A percentile compares a stretch with the other conserved stretches of the same genome.
phyloP scores from a whole-genome alignment of 2,329 filamentous ascomycete species.

The Diaporthe vexans region DNA sequence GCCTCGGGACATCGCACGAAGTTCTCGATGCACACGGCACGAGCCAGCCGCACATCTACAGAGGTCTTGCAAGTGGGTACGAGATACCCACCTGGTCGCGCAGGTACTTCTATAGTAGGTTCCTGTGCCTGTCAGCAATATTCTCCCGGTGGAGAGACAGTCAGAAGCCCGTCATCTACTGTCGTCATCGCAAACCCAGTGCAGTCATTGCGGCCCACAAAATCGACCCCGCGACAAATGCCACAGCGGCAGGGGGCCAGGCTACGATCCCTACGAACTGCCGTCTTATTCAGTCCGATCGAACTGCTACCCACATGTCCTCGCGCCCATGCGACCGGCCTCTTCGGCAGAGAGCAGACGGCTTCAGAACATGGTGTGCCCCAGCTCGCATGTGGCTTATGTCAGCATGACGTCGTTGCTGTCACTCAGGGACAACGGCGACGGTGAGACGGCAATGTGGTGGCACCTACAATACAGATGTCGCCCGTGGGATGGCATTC shows the following conservation, averaged over 20 bases:
- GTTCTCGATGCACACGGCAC: neutral
- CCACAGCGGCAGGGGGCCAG: slow-evolving; percentile 2
- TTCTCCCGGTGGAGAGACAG: neutral
- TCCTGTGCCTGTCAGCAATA: slow-evolving; percentile 4
- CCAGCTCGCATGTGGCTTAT: slow-evolving; percentile 4
- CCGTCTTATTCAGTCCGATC: slow-evolving; percentile 6
- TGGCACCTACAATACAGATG: neutral
- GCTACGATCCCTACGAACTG: slow-evolving; percentile 20
- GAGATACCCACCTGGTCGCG: neutral
- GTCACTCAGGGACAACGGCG: neutral
- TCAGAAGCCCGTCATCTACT: neutral
- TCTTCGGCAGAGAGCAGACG: slow-evolving; percentile 1
- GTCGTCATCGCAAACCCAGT: slow-evolving; percentile 10
- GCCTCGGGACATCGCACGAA: neutral
- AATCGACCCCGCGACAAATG: slow-evolving; percentile 7
- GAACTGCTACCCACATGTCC: slow-evolving; percentile 3
- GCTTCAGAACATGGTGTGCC: neutral
- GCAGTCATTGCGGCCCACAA: slow-evolving; percentile 5
- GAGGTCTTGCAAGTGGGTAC: neutral
- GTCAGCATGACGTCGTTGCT: slow-evolving; percentile 29
- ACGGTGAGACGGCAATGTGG: slow-evolving; percentile 10
- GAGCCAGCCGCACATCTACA: neutral
- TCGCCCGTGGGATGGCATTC: slow-evolving; percentile 25
- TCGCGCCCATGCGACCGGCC: neutral
- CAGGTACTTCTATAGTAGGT: neutral